Evolutionary conservation across 1,284 basidiomycete genomes (phyloP).

Genomic region (Leccinum laetum): DNA sequence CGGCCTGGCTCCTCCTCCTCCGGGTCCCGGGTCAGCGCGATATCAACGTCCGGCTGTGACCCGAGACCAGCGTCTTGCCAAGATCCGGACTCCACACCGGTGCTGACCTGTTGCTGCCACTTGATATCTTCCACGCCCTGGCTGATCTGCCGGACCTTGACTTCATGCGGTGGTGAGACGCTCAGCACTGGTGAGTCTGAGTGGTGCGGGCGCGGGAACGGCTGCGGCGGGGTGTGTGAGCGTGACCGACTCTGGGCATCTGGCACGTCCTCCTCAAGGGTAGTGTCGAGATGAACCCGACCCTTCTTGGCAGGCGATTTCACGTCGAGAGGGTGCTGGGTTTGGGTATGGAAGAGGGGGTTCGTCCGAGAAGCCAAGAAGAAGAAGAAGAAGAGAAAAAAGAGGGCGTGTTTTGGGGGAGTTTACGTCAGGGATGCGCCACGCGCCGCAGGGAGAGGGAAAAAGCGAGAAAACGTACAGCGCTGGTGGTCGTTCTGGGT

Average conservation of each 20-base stretch:
- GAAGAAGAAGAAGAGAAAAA: neutral
- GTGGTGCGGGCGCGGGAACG: neutral
- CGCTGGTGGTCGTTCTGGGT: slow-evolving; percentile 44
- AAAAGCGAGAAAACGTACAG: slow-evolving; percentile 23
- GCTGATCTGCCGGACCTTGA: slow-evolving; percentile 73
- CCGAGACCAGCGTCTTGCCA: slow-evolving; percentile 11
- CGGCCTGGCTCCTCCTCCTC: slow-evolving; percentile 11
- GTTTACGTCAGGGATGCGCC: slow-evolving; percentile 32
- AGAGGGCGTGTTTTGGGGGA: slow-evolving; percentile 13
- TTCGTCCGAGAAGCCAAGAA: slow-evolving; percentile 8
- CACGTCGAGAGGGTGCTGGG: slow-evolving; percentile 51
- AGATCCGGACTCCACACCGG: neutral
- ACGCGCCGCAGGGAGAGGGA: slow-evolving; percentile 4
- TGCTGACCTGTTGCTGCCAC: slow-evolving; percentile 48
- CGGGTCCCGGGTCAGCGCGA: neutral
- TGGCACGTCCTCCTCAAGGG: slow-evolving; percentile 55
- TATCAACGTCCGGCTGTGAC: neutral
- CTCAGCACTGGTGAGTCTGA: slow-evolving; percentile 39
- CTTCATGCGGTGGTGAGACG: slow-evolving; percentile 69
- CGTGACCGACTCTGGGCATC: slow-evolving; percentile 32
- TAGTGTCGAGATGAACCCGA: slow-evolving; percentile 55
- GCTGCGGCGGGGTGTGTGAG: slow-evolving; percentile 35
- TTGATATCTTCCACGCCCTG: slow-evolving; percentile 74
- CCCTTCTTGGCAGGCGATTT: slow-evolving; percentile 74
- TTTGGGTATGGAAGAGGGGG: neutral